Evolutionary conservation across 1,284 basidiomycete species (phyloP).

Genomic region (Marasmius sp.): DNA sequence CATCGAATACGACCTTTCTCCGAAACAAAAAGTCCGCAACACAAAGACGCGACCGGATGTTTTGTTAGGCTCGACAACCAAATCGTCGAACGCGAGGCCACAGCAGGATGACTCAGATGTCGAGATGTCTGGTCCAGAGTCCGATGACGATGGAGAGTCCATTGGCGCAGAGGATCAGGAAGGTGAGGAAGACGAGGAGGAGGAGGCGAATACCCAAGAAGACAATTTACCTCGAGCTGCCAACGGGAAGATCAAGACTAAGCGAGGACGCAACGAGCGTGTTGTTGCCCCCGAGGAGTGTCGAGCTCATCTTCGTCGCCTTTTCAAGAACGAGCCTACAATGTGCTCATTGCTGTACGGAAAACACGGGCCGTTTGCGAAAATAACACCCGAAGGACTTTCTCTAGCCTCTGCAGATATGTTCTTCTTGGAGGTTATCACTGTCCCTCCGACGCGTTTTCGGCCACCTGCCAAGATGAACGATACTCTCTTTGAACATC

Average conservation of each 20-base stretch:
- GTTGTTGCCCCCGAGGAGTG: conserved; percentile 92
- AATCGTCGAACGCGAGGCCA: not conserved
- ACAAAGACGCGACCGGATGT: conserved; percentile 71
- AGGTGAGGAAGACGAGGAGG: conserved; percentile 46
- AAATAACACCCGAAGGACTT: conserved; percentile 51
- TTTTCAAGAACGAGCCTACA: conserved; percentile 83
- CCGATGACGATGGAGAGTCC: conserved; percentile 23
- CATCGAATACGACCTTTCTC: conserved; percentile 87
- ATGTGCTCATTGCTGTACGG: conserved; percentile 91
- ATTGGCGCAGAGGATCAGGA: conserved; percentile 44
- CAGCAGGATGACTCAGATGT: conserved; percentile 40
- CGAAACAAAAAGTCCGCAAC: conserved; percentile 75
- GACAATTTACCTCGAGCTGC: conserved; percentile 59
- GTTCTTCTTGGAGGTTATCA: conserved; percentile 95
- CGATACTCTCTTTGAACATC: conserved; percentile 93
- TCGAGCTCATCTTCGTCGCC: conserved; percentile 86
- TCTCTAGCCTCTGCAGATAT: conserved; percentile 85
- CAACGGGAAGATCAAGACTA: conserved; percentile 75
- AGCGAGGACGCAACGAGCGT: conserved; percentile 81
- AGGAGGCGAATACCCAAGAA: conserved; percentile 23
- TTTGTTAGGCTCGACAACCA: conserved; percentile 49
- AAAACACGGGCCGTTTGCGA: conserved; percentile 85
- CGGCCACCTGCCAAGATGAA: conserved; percentile 93
- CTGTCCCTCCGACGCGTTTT: conserved; percentile 94
- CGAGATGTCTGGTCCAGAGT: conserved; percentile 37